Base-by-base conservation (phyloP, 2,329 filamentous ascomycete species). In the Pseudogymnoascus sp. region DNA sequence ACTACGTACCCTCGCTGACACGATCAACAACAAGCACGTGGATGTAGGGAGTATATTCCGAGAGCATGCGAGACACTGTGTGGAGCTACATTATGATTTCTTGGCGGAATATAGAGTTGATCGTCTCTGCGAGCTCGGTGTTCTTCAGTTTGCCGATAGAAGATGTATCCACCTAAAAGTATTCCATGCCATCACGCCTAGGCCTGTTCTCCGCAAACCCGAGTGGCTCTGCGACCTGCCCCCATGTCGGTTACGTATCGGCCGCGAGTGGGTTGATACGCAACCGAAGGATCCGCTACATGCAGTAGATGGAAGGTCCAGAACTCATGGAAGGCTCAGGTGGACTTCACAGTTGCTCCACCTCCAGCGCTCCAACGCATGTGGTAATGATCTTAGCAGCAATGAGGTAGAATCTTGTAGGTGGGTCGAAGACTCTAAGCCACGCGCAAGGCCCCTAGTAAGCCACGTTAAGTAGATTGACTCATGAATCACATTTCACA, bases 1-100 rank as follows among this genome's bases (percentile, higher is more conserved):
- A 37, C 12, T 37, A 37, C 35, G 12, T 77, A 81, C 68, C 12
- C 22, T 28, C 6, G 43, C 12, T 14, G 24, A 50, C 12, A 4
- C 43, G 8, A 16, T 50, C 24, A 28, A 22, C 7, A 28, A 28
- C 14, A 26, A n/a, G 43, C 12, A 50, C 14, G 22, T 50, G 43
- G 24, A 28, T 28, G 12, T 50, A 50, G 24, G 43, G 43, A 50
- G 12, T 50, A 50, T n/a, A 22, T 50, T 26, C 43, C 22, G 26
- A 6, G 43, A 26, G 22, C 2, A 10, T 14, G 24, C n/a, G 43
- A 26, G 12, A 26, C 43, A 10, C 12, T n/a, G 24, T 50, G 43
- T 12, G 12, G 43, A 50, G 11, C 43, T 28, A 4, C 43, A 14
- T n/a, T 28, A 16, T 1, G 14, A 12, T n/a, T 24, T 24, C 7